phyloP scores from a whole-genome alignment of 2,329 filamentous ascomycete genomes.

The Tympanopsis confertula region DNA sequence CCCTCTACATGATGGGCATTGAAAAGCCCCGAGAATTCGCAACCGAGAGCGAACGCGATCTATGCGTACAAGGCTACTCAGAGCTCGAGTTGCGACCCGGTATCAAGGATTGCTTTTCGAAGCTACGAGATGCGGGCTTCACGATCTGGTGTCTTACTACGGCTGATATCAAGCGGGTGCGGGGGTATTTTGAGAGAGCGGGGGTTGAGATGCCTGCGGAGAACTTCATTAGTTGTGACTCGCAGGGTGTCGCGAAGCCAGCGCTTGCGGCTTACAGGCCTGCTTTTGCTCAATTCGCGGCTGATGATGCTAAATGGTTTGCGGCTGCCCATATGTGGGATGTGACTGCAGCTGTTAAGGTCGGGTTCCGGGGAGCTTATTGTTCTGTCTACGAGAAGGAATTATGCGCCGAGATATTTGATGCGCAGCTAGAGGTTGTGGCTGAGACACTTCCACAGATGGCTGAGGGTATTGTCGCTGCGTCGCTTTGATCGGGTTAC shows the following conservation, averaged over 20 bases:
- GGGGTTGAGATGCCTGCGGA: slow-evolving; percentile 35
- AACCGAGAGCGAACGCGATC: slow-evolving; percentile 26
- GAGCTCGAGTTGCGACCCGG: slow-evolving; percentile 23
- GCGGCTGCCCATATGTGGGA: slow-evolving; percentile 51
- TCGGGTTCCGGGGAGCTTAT: slow-evolving; percentile 41
- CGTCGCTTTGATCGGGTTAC: no score
- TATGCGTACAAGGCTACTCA: slow-evolving; percentile 23
- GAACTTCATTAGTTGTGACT: slow-evolving; percentile 39
- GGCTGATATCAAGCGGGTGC: slow-evolving; percentile 33
- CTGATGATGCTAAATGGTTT: slow-evolving; percentile 31
- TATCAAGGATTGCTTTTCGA: slow-evolving; percentile 24
- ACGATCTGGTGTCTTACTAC: slow-evolving; percentile 41
- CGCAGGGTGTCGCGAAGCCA: slow-evolving; percentile 35
- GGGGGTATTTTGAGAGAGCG: slow-evolving; percentile 35
- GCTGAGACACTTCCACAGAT: slow-evolving; percentile 31
- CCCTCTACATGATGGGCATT: slow-evolving; percentile 29
- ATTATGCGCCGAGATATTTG: slow-evolving; percentile 34
- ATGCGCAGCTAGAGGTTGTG: slow-evolving; percentile 34
- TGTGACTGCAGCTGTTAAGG: slow-evolving; percentile 34
- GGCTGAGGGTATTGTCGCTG: slow-evolving; percentile 25
- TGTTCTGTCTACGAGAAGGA: slow-evolving; percentile 40
- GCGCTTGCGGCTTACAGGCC: slow-evolving; percentile 30
- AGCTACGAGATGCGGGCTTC: slow-evolving; percentile 30
- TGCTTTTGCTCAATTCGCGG: slow-evolving; percentile 21
- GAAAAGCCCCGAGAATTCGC: slow-evolving; percentile 25